A percentile compares a stretch with the other conserved stretches of the same genome.
Conservation (phyloP, 1,284 basidiomycete genomes). For the Puccinia triticina region DNA sequence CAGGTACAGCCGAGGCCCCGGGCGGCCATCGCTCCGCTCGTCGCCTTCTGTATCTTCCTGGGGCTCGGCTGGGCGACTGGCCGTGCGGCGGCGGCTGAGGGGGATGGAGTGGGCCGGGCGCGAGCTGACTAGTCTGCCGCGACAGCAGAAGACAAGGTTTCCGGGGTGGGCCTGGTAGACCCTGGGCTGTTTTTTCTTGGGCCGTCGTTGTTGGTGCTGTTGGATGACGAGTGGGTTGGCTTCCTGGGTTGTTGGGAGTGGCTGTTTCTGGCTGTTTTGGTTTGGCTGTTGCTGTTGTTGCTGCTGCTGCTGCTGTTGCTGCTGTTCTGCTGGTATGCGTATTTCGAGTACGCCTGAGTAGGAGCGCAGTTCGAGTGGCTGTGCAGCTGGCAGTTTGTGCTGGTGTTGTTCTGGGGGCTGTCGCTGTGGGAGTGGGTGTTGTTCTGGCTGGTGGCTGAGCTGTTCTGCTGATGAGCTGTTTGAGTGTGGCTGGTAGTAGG, state of each 20-base stretch:
- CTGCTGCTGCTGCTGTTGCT: neutral
- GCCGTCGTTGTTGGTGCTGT: neutral
- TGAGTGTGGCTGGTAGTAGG: neutral
- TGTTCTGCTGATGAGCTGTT: neutral
- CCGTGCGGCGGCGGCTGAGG: neutral
- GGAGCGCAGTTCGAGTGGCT: neutral
- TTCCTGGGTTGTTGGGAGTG: neutral
- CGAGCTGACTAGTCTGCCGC: slow-evolving; percentile 16
- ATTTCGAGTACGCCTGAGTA: slow-evolving; percentile 33
- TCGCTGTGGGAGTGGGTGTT: neutral
- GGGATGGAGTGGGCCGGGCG: slow-evolving; percentile 5
- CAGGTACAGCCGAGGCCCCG: slow-evolving; percentile 10
- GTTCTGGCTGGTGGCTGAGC: neutral
- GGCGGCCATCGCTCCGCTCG: too few relatives aligned
- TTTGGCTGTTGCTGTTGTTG: neutral
- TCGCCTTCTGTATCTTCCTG: too few relatives aligned
- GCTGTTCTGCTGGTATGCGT: neutral
- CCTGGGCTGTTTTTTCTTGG: neutral
- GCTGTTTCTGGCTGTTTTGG: too few relatives aligned
- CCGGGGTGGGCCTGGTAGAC: slow-evolving; percentile 26
- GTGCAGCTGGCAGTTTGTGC: neutral
- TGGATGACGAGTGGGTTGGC: neutral
- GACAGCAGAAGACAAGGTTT: slow-evolving; percentile 25
- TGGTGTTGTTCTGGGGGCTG: neutral
- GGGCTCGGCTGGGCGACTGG: too few relatives aligned